Evolutionary conservation across 1,284 basidiomycete genomes (phyloP).

Genomic region (Athelia sp.): DNA sequence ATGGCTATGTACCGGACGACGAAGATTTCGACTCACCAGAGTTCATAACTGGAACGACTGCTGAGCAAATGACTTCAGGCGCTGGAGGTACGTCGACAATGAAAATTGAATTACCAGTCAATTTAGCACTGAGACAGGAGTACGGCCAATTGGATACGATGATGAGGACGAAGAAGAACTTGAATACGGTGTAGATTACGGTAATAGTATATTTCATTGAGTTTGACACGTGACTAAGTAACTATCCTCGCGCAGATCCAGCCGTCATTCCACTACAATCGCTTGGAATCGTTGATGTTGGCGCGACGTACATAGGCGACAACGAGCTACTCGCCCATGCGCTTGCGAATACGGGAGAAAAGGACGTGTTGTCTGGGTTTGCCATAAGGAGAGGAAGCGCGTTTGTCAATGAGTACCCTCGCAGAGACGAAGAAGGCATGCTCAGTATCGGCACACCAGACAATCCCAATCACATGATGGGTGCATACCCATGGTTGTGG

Average conservation of each 20-base stretch:
- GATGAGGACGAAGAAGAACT: too few relatives aligned
- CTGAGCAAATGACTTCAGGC: background rate
- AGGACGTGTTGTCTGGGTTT: slow-evolving; percentile 7
- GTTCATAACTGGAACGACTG: background rate
- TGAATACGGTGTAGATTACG: too few relatives aligned
- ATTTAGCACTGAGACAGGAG: too few relatives aligned
- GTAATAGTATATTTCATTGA: too few relatives aligned
- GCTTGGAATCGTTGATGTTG: slow-evolving; percentile 15
- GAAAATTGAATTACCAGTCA: too few relatives aligned
- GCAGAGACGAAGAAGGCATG: slow-evolving; percentile 8
- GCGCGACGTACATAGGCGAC: slow-evolving; percentile 10
- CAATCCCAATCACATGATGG: slow-evolving; percentile 17
- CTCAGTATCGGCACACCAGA: slow-evolving; percentile 8
- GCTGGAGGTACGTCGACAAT: too few relatives aligned
- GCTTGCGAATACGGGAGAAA: slow-evolving; percentile 9
- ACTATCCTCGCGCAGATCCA: too few relatives aligned
- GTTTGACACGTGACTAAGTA: too few relatives aligned
- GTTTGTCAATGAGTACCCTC: slow-evolving; percentile 19
- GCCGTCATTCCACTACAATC: slow-evolving; percentile 10
- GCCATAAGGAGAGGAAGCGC: slow-evolving; percentile 12
- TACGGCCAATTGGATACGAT: too few relatives aligned
- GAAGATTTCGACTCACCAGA: background rate
- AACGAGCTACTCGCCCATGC: slow-evolving; percentile 16
- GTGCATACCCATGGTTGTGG: slow-evolving; percentile 30
- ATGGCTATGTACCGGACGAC: slow-evolving; percentile 21